A percentile compares a stretch with the other conserved stretches of the same genome.
These are phyloP conservation scores for Spirogloea muscicola DNA, from an alignment of 139 green algal species.

Conservation along the genomic window DNA sequence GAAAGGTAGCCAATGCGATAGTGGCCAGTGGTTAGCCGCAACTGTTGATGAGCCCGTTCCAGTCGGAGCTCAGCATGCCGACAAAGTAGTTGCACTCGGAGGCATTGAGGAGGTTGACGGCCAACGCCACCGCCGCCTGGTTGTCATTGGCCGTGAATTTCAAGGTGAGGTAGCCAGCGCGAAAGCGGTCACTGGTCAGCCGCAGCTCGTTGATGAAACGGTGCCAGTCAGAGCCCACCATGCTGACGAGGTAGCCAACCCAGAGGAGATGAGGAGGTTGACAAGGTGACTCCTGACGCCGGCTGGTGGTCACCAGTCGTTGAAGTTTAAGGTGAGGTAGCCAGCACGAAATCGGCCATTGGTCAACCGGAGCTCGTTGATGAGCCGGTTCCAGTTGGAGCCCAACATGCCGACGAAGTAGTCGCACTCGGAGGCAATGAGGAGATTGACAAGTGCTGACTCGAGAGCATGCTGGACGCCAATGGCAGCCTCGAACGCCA, in stretches of 20 bases:
- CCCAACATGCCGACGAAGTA: constrained; percentile 36
- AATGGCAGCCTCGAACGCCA: too few species aligned
- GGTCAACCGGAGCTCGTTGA: constrained; percentile 38
- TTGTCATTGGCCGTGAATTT: too few species aligned
- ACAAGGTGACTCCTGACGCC: too few species aligned
- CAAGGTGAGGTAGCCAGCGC: too few species aligned
- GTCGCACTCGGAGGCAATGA: constrained; percentile 27
- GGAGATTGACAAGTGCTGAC: constrained; percentile 36
- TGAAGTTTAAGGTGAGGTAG: background rate
- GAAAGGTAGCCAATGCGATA: too few species aligned
- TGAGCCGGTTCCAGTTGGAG: constrained; percentile 13
- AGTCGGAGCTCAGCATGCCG: constrained; percentile 22
- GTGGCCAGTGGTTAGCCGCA: constrained; percentile 27
- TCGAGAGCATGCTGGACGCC: too few species aligned
- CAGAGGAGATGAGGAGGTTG: constrained; percentile 16
- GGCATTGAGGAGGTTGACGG: constrained; percentile 31
- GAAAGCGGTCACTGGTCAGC: constrained; percentile 16
- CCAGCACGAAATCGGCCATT: background rate
- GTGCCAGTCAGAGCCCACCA: constrained; percentile 22
- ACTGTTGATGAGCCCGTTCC: constrained; percentile 22
- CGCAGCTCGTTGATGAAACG: constrained; percentile 27
- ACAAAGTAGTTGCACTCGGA: constrained; percentile 38
- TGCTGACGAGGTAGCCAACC: constrained; percentile 23
- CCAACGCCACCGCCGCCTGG: too few species aligned
- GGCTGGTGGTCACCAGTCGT: too few species aligned